A percentile compares a stretch with the other conserved stretches of the same genome.
phyloP scores from a whole-genome alignment of 2,329 filamentous ascomycete species.

The Penicillium sp. region DNA sequence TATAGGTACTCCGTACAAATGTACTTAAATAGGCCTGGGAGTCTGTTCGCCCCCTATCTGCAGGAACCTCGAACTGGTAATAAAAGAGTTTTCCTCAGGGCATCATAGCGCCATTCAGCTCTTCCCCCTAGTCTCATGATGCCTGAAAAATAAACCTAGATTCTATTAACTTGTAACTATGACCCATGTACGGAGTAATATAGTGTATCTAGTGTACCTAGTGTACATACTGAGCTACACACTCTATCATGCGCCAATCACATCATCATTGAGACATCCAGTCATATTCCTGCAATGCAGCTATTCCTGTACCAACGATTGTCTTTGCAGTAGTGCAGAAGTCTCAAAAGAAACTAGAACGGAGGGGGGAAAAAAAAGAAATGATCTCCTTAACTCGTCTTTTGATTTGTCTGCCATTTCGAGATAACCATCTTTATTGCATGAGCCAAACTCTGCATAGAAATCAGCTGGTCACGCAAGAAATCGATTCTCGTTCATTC shows the following conservation, averaged over 20 bases:
- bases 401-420: slow-evolving; percentile 9
- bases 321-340: neutral
- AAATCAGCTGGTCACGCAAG: neutral
- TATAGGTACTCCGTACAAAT: too few relatives aligned
- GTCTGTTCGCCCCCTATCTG: slow-evolving; percentile 11
- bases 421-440: slow-evolving; percentile 10
- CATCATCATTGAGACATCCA: neutral
- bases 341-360: neutral
- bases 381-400: neutral
- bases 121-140: slow-evolving; percentile 4
- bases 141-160: neutral
- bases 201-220: too few relatives aligned
- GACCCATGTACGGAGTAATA: neutral
- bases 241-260: neutral
- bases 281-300: neutral
- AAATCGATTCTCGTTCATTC: neutral
- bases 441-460: neutral
- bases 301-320: neutral
- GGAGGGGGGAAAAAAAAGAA: neutral
- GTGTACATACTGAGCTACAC: neutral
- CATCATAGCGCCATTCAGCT: neutral
- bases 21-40: neutral
- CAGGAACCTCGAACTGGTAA: slow-evolving; percentile 28
- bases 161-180: neutral
- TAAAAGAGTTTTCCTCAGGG: slow-evolving; percentile 3